Conservation (phyloP, 306 rosid species). For the Cyamopsis tetragonoloba region DNA sequence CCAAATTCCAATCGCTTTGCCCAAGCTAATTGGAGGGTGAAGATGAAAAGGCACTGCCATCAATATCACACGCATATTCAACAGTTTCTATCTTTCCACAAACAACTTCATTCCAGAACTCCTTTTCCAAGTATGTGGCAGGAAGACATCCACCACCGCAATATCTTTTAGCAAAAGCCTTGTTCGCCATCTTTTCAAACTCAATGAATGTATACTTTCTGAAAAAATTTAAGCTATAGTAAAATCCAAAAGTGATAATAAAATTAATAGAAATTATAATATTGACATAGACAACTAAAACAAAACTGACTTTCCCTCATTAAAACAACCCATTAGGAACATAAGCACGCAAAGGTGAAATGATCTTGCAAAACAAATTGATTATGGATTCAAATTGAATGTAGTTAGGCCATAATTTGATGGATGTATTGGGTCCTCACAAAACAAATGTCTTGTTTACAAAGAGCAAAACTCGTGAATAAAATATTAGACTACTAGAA, state of each 20-base stretch:
- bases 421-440: not conserved
- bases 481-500: not conserved
- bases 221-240: constrained; percentile 35
- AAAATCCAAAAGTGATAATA: constrained; percentile 14
- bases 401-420: not conserved
- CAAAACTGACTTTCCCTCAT: constrained; percentile 68
- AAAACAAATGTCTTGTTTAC: not conserved
- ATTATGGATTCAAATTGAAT: not conserved
- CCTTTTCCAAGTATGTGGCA: constrained; percentile 65
- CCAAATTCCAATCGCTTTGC: constrained; percentile 78
- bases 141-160: constrained; percentile 69
- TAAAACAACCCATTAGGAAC: constrained; percentile 76
- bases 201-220: constrained; percentile 76
- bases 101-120: constrained; percentile 79
- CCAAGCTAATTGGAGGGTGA: constrained; percentile 70
- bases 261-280: not conserved
- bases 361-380: constrained; percentile 56
- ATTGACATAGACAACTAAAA: not conserved
- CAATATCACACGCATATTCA: constrained; percentile 88
- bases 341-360: constrained; percentile 70
- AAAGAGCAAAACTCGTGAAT: not conserved
- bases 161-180: constrained; percentile 66
- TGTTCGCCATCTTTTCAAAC: constrained; percentile 84
- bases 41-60: constrained; percentile 82
- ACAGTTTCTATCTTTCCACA: constrained; percentile 78